Conservation (phyloP, 2,329 filamentous ascomycete genomes). For the Fusarium incarnatum region DNA sequence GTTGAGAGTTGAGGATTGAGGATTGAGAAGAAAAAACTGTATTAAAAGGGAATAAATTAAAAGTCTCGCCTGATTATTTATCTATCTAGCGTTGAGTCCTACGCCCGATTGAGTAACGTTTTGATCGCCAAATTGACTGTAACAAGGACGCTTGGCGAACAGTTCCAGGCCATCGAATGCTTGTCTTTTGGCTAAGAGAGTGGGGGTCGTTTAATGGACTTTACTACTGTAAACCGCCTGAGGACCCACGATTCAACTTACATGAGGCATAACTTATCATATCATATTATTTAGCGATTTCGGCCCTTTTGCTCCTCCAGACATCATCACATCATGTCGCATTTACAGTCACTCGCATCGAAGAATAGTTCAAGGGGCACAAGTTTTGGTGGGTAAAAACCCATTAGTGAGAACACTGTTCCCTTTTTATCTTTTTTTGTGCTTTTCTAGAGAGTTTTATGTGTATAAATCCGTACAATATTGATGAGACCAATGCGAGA, state of each 20-base stretch:
- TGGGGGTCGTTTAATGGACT: constrained; percentile 25
- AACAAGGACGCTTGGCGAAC: constrained; percentile 14
- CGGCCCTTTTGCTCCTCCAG: constrained; percentile 22
- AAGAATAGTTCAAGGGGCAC: not conserved
- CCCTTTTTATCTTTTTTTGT: constrained; percentile 27
- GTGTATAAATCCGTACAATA: constrained; percentile 20
- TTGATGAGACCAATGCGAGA: constrained; percentile 6
- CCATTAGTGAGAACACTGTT: constrained; percentile 23
- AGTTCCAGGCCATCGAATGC: constrained; percentile 18
- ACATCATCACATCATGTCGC: constrained; percentile 16
- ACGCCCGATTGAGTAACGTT: constrained; percentile 30
- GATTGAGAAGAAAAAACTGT: constrained; percentile 9
- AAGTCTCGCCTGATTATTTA: constrained; percentile 23
- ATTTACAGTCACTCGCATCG: not conserved
- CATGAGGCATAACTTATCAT: constrained; percentile 9
- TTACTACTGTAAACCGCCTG: constrained; percentile 18
- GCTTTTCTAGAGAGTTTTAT: constrained; percentile 22
- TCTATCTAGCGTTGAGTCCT: constrained; percentile 28
- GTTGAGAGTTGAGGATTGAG: not conserved
- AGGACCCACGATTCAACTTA: constrained; percentile 8
- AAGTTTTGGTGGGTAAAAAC: constrained; percentile 21
- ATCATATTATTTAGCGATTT: constrained; percentile 18
- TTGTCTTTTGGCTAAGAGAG: constrained; percentile 11
- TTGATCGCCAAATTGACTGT: constrained; percentile 26
- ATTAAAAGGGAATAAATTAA: constrained; percentile 16